A percentile compares a stretch with the other conserved stretches of the same genome.
Evolutionary conservation across 1,284 basidiomycete genomes (phyloP).

Genomic region (Porodaedalea pini): DNA sequence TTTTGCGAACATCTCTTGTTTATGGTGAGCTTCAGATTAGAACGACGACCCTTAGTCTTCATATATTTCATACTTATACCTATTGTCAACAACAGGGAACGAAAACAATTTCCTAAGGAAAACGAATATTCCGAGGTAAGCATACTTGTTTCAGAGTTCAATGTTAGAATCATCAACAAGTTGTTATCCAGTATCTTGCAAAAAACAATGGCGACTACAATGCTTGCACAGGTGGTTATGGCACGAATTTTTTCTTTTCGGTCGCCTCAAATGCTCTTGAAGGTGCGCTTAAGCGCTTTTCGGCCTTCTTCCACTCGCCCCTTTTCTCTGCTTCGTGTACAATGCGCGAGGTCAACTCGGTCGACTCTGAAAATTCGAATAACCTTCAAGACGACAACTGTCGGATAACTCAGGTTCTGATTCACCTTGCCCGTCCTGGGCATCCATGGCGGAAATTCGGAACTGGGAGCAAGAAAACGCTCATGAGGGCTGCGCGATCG

Average conservation of each 20-base stretch:
- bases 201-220: constrained; percentile 75
- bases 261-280: constrained; percentile 80
- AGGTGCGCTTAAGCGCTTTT: constrained; percentile 86
- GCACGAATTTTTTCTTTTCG: constrained; percentile 94
- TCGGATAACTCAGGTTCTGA: constrained; percentile 97
- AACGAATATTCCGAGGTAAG: constrained; percentile 85
- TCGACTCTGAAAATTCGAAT: constrained; percentile 98
- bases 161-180: neutral
- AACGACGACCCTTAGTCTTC: neutral
- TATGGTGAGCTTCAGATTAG: neutral
- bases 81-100: constrained; percentile 61
- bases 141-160: constrained; percentile 5
- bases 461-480: constrained; percentile 83
- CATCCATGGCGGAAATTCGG: constrained; percentile 95
- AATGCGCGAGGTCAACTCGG: constrained; percentile 91
- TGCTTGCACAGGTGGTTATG: constrained; percentile 89
- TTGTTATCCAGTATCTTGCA: constrained; percentile 65
- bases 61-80: neutral
- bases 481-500: constrained; percentile 63
- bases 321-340: constrained; percentile 92
- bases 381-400: constrained; percentile 94
- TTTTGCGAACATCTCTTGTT: neutral
- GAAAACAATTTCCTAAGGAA: constrained; percentile 77
- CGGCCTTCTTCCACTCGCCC: constrained; percentile 92
- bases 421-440: constrained; percentile 74